Evolutionary conservation across 176 grass and related monocot species (phyloP), one percentile per base, ranked within the genome.

Genomic region (Oryza longistaminata): DNA sequence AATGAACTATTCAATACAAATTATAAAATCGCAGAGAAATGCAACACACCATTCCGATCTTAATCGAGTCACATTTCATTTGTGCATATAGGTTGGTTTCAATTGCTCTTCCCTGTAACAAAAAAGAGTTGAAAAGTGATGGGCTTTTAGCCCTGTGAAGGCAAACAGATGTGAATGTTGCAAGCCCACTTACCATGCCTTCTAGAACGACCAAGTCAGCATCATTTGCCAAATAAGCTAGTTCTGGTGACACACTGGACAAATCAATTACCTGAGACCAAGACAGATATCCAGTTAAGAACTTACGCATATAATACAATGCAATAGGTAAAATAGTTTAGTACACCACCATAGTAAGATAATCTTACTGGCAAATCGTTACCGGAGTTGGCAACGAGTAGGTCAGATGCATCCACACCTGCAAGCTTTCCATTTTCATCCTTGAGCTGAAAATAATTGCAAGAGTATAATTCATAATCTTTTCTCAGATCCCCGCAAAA

Each of bases 11-110:
- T 13, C 49, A 19, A 52, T 76, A 74, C 14, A 80, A 86, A 43
- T 62, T 26, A 68, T 29, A 66, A 16, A 19, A 86, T 80, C 9
- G 9, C 12, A 52, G 52, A 12, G 74, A 12, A 65, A 16, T 80
- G 79, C 26, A 90, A 49, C 64, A 13, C 60, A 99, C 96, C 93
- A 99, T 96, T 83, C 93, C 96, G 70, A 99, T 94, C 92, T 96
- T 99, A 78, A 99, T 92, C 9, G 93, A 96, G 88, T 96, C 93
- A 68, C 93, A 99, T 87, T 96, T 99, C 74, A 99, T 87, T 70
- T 90, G 89, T 34, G 91, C 93, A 77, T 96, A 96, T 68, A 99
- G 90, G 66, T 99, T 99, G 37, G 96, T 96, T 88, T 99, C 96
- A 65, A 99, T 90, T 90, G 91, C 91, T 89, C 96, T 89, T 74